Percentiles rank a stretch among this genome's conserved stretches.
phyloP scores from a whole-genome alignment of 2,329 filamentous ascomycete genomes.

The Neodidymelliopsis sp. region DNA sequence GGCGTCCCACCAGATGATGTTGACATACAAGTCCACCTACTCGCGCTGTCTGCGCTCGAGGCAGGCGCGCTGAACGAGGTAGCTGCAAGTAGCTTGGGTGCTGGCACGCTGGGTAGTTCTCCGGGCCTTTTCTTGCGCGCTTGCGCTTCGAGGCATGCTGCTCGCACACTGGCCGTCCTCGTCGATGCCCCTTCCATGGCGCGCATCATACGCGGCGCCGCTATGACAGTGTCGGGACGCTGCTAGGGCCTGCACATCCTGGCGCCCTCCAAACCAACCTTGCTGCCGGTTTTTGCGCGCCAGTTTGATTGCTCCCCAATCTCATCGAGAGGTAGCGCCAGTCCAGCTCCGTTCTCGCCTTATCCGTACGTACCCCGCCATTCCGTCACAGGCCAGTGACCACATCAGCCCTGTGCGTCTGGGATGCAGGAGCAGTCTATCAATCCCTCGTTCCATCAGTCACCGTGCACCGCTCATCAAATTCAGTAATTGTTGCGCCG shows the following conservation, averaged over 20 bases:
- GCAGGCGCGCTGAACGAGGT: conserved; percentile 20
- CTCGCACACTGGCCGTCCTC: conserved; percentile 2
- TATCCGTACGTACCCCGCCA: conserved; percentile 26
- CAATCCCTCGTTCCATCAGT: conserved; percentile 11
- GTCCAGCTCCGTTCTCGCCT: conserved; percentile 16
- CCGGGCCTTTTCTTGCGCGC: conserved; percentile 20
- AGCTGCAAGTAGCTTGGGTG: too few relatives aligned
- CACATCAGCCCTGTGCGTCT: conserved; percentile 14
- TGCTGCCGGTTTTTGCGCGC: conserved; percentile 35
- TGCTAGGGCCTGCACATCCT: conserved; percentile 20
- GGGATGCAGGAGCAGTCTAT: too few relatives aligned
- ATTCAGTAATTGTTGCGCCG: background rate
- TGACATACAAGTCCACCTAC: too few relatives aligned
- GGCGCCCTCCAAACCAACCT: conserved; percentile 16
- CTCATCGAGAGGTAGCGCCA: conserved; percentile 26
- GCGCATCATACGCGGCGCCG: conserved; percentile 14
- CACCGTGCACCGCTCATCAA: background rate
- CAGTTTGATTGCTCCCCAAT: conserved; percentile 27
- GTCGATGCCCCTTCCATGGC: conserved; percentile 10
- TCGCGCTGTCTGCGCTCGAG: conserved; percentile 13
- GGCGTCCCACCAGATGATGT: conserved; percentile 18
- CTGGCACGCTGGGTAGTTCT: too few relatives aligned
- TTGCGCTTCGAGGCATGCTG: conserved; percentile 15
- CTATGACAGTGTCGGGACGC: conserved; percentile 10
- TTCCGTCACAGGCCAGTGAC: conserved; percentile 10